Conservation (phyloP, 2,329 filamentous ascomycete species). For the Alternaria viburni region DNA sequence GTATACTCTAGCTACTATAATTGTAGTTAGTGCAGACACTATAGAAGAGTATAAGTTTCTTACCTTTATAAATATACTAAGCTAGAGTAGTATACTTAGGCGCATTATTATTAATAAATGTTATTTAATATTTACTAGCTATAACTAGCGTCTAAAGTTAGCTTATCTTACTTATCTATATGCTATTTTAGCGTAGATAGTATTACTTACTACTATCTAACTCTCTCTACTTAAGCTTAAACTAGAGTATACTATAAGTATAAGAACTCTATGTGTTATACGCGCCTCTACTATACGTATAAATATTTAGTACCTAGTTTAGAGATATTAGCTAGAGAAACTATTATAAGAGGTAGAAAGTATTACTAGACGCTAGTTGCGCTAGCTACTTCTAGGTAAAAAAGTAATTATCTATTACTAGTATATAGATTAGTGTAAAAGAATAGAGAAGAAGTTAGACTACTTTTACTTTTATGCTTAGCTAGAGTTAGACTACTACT, state of each 20-base stretch:
- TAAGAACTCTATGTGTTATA: too few relatives aligned
- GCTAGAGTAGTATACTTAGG: slow-evolving; percentile 7
- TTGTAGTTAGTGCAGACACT: slow-evolving; percentile 18
- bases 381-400: slow-evolving; percentile 6
- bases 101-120: slow-evolving; percentile 23
- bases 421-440: slow-evolving; percentile 14
- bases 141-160: slow-evolving; percentile 20
- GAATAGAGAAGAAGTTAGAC: slow-evolving; percentile 7
- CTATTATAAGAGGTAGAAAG: too few relatives aligned
- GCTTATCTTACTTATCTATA: slow-evolving; percentile 13
- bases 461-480: slow-evolving; percentile 18
- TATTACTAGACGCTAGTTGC: not conserved
- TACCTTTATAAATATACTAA: slow-evolving; percentile 11
- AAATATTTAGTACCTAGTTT: too few relatives aligned
- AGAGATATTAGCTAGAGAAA: too few relatives aligned
- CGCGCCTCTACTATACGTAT: too few relatives aligned
- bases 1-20: slow-evolving; percentile 14
- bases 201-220: slow-evolving; percentile 16
- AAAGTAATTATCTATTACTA: slow-evolving; percentile 22
- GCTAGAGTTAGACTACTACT: too few relatives aligned
- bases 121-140: slow-evolving; percentile 20
- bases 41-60: slow-evolving; percentile 12
- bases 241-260: too few relatives aligned
- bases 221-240: too few relatives aligned
- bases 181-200: slow-evolving; percentile 11